Conservation (phyloP, 2,329 filamentous ascomycete genomes). For the Aspergillus candidus region DNA sequence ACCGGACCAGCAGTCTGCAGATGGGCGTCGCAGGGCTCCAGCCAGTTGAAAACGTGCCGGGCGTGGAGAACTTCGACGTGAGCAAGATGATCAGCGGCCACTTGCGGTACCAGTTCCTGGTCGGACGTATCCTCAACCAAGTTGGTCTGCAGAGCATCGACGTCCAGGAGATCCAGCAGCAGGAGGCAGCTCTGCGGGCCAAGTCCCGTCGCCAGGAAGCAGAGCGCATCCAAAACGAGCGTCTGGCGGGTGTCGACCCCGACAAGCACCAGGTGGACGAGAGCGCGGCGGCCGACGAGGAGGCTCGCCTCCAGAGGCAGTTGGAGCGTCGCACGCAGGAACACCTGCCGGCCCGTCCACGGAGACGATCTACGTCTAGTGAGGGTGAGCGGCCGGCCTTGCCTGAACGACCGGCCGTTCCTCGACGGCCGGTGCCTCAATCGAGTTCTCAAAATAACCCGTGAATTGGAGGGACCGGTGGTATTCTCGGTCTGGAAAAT, state of each 20-base stretch:
- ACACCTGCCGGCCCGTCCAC: no score
- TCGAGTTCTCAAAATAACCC: no score
- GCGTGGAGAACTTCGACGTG: slow-evolving; percentile 60
- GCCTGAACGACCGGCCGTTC: no score
- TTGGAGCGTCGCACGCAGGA: neutral
- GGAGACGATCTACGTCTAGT: no score
- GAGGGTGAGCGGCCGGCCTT: no score
- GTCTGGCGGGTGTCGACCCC: slow-evolving; percentile 19
- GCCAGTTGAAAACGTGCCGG: slow-evolving; percentile 50
- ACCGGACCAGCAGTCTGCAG: slow-evolving; percentile 75
- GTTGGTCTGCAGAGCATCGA: slow-evolving; percentile 65
- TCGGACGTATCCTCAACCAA: slow-evolving; percentile 60
- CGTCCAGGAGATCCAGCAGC: slow-evolving; percentile 37
- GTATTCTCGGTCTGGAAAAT: no score
- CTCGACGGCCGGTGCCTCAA: no score
- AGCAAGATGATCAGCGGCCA: slow-evolving; percentile 63
- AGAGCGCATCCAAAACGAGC: slow-evolving; percentile 27
- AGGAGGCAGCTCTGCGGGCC: slow-evolving; percentile 35
- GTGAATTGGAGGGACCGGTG: no score
- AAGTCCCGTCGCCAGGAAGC: slow-evolving; percentile 37
- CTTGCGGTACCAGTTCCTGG: slow-evolving; percentile 61
- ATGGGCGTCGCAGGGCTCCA: slow-evolving; percentile 80
- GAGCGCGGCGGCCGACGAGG: slow-evolving; percentile 15
- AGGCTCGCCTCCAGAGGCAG: slow-evolving; percentile 9
- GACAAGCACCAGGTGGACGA: slow-evolving; percentile 6